Percentiles rank a stretch among this genome's conserved stretches.
phyloP scores from a whole-genome alignment of 106 monocot genomes.

The Dioscorea zingiberensis region DNA sequence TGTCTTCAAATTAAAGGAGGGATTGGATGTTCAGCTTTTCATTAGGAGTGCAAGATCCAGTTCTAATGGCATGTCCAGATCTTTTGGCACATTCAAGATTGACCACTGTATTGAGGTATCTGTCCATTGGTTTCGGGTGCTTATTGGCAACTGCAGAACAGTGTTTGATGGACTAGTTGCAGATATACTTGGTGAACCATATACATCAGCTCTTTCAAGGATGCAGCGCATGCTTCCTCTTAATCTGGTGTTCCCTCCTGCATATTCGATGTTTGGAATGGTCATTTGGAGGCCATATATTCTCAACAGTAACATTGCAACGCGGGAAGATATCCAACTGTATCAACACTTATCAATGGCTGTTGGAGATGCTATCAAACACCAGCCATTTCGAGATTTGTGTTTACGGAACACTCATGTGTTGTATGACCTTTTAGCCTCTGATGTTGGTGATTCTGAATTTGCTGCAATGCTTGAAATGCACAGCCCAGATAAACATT shows the following conservation, averaged over 20 bases:
- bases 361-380: conserved; percentile 63
- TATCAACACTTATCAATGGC: conserved; percentile 62
- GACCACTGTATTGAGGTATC: conserved; percentile 58
- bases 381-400: conserved; percentile 84
- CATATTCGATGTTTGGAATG: conserved; percentile 89
- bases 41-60: conserved; percentile 62
- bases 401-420: conserved; percentile 56
- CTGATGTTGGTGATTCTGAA: conserved; percentile 75
- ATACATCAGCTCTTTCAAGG: conserved; percentile 61
- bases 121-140: conserved; percentile 87
- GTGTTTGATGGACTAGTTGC: conserved; percentile 78
- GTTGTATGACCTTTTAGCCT: conserved; percentile 67
- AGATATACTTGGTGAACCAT: conserved; percentile 82
- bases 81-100: conserved; percentile 46
- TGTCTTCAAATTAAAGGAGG: conserved; percentile 77
- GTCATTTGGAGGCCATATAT: conserved; percentile 89
- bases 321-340: conserved; percentile 70
- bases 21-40: conserved; percentile 77
- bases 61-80: conserved; percentile 77
- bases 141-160: conserved; percentile 76
- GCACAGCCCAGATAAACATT: conserved; percentile 66
- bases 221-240: conserved; percentile 87
- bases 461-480: conserved; percentile 87
- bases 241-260: conserved; percentile 58
- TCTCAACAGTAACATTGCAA: conserved; percentile 47